Evolutionary conservation across 2,329 filamentous ascomycete species (phyloP).

Genomic region (Botryotinia calthae): DNA sequence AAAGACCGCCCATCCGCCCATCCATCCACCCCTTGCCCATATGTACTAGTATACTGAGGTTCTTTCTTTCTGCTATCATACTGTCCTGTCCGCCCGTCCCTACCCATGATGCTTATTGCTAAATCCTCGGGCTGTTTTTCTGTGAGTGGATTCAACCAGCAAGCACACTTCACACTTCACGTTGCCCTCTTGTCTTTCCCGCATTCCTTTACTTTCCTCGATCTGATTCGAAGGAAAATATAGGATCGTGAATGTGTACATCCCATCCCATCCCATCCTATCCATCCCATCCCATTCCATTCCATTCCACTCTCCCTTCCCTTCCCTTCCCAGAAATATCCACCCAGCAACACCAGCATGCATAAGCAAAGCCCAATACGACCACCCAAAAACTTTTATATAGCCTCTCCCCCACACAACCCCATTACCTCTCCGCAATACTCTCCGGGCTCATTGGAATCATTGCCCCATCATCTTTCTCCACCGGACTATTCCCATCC

Average conservation of each 20-base stretch:
- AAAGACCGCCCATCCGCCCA: not conserved
- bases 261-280: not conserved
- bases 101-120: not conserved
- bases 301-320: not conserved
- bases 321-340: not conserved
- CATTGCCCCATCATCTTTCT: constrained; percentile 65
- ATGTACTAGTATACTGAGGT: constrained; percentile 6
- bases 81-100: not conserved
- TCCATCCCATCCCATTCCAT: not conserved
- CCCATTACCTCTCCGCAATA: constrained; percentile 26
- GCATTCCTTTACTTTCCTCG: not conserved
- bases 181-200: not conserved
- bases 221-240: not conserved
- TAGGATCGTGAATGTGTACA: not conserved
- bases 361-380: not conserved
- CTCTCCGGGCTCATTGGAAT: constrained; percentile 87
- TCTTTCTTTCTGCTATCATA: not conserved
- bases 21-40: constrained; percentile 3
- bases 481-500: constrained; percentile 52
- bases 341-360: not conserved
- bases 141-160: not conserved
- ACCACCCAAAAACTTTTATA: constrained; percentile 12
- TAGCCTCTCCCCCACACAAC: not conserved
- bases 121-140: not conserved
- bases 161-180: not conserved